Evolutionary conservation across 108 stramenopile genomes (phyloP), one percentile per base, ranked within the genome.

Genomic region (Conticribra weissflogii): DNA sequence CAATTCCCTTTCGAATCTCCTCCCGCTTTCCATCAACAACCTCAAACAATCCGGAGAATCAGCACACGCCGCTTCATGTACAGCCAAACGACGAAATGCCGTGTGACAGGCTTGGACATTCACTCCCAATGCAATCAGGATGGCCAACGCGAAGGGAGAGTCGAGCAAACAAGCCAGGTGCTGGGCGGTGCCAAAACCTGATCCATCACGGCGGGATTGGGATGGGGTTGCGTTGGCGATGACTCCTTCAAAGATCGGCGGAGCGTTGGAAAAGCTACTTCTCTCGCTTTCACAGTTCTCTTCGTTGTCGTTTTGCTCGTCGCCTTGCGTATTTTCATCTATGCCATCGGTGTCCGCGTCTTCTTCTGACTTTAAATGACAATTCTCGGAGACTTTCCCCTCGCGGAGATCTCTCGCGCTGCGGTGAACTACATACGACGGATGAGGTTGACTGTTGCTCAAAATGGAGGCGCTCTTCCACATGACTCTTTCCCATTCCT

Each of bases 111-210:
- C 76, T 24, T 82, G 68, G 0, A 88, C 86, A 72, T 92, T 83
- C 3, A 81, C 85, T 27, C 93, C 93, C 85, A 91, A 76, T 15
- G 83, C 73, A 30, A 92, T 70, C 14, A 91, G 76, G 19, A 95
- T 84, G 16, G 89, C 86, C 60, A 95, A 64, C 9, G 83, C 79
- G 12, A 92, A 71, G 14, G 93, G 93, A 23, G 65, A 68, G 65
- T 95, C 89, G 71, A 95, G 71, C 48, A 89, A 85, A 81, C 90
- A 92, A 24, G 87, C 87, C 54, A 95, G 81, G 58, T 95, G 93
- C 24, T 92, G 72, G 46, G 87, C 86, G 2, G 89, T 90, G 45
- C 92, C 92, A 9, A 83, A 33, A 17, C 83, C 90, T 8, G 68
- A 54, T 2, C 77, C 70, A 23, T 71, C 63, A 9, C 81, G 72